These are phyloP conservation scores for Metroxylon sagu DNA, from an alignment of 176 grass and related monocot genomes.

Conservation along the genomic window DNA sequence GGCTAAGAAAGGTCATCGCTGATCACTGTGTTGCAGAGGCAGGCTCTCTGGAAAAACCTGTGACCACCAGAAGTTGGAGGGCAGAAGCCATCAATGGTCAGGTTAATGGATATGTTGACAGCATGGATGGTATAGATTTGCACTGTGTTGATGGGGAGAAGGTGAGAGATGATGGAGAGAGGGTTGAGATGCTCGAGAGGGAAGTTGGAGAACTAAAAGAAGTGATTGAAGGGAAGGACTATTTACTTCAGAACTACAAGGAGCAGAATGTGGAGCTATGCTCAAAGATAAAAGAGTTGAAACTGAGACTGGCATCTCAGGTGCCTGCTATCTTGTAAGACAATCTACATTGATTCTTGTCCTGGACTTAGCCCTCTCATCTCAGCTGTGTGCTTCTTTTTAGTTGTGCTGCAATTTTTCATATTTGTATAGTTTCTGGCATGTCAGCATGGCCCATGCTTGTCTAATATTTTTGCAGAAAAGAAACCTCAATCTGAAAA, in stretches of 20 bases:
- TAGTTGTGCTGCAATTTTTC: too few species aligned
- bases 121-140: neutral
- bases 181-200: conserved; percentile 35
- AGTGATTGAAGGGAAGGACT: conserved; percentile 42
- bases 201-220: conserved; percentile 34
- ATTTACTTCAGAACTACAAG: conserved; percentile 42
- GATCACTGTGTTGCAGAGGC: conserved; percentile 27
- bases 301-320: conserved; percentile 24
- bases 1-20: conserved; percentile 41
- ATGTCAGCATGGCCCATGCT: too few species aligned
- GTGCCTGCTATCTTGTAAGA: conserved; percentile 43
- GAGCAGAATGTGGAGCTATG: conserved; percentile 41
- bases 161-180: conserved; percentile 5
- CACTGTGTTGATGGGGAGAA: conserved; percentile 5
- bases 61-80: neutral
- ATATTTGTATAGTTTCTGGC: too few species aligned
- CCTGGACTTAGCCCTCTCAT: too few species aligned
- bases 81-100: conserved; percentile 6
- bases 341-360: neutral
- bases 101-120: conserved; percentile 21
- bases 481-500: too few species aligned
- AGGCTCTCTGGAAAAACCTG: conserved; percentile 4
- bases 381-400: too few species aligned
- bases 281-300: conserved; percentile 38
- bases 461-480: too few species aligned